Evolutionary conservation across 2,329 filamentous ascomycete genomes (phyloP).

Genomic region (Ascochyta clinopodiicola): DNA sequence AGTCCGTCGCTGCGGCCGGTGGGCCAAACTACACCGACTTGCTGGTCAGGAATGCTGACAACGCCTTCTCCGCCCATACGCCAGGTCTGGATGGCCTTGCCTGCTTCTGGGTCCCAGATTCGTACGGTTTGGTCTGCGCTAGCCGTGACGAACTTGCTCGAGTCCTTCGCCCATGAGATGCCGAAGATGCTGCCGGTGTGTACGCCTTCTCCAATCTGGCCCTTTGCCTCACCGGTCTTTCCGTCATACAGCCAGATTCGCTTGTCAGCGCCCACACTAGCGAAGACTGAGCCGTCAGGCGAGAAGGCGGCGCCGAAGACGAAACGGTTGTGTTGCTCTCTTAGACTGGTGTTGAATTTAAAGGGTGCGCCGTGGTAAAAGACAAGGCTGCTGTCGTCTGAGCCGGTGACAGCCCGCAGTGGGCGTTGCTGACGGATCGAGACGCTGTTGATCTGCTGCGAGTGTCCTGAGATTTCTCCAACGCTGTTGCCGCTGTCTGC

Average conservation of each 20-base stretch:
- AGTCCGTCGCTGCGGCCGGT: slow-evolving; percentile 81
- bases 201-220: slow-evolving; percentile 78
- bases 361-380: slow-evolving; percentile 95
- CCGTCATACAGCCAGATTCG: slow-evolving; percentile 95
- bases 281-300: slow-evolving; percentile 80
- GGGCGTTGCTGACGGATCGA: slow-evolving; percentile 88
- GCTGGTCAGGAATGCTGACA: slow-evolving; percentile 80
- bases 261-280: slow-evolving; percentile 91
- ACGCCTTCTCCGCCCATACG: slow-evolving; percentile 76
- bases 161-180: slow-evolving; percentile 88
- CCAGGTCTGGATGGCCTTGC: slow-evolving; percentile 82
- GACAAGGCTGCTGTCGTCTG: slow-evolving; percentile 86
- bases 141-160: slow-evolving; percentile 84
- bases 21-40: slow-evolving; percentile 93
- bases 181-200: slow-evolving; percentile 94
- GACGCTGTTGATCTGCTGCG: slow-evolving; percentile 87
- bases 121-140: slow-evolving; percentile 95
- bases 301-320: slow-evolving; percentile 88
- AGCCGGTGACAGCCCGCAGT: slow-evolving; percentile 88
- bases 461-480: slow-evolving; percentile 92
- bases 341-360: slow-evolving; percentile 87
- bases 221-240: slow-evolving; percentile 85
- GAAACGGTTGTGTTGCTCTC: slow-evolving; percentile 84
- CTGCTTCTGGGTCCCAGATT: slow-evolving; percentile 87
- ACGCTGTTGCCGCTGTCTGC: slow-evolving; percentile 91